Evolutionary conservation across 73 alveolate genomes (phyloP), one percentile per base, ranked within the genome.

Genomic region (Paramecium biaurelia): DNA sequence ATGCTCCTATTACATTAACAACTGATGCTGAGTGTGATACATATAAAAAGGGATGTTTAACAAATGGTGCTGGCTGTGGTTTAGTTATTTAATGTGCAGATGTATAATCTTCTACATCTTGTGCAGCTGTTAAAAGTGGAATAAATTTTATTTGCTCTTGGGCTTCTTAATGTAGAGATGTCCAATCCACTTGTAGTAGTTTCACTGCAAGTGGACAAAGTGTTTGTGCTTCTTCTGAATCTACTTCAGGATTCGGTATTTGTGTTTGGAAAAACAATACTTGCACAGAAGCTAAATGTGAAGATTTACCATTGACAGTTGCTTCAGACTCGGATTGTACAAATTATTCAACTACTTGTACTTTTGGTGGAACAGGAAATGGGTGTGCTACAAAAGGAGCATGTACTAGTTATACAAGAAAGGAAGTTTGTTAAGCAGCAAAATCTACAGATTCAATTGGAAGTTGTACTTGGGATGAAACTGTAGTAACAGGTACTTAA

Each of bases 321-420:
- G 47, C 49, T 43, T 38, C 42, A 18, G 76, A 79, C 11, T 10
- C 47, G 8, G 74, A 34, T 18, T 79, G 90, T 45, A 15, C 23
- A 7, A 28, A 12, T 2, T 79, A 41, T 45, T 79, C 90, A 20
- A 24, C 45, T 1, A 43, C 70, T 15, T 79, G 90, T 79, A 79
- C 90, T 24, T 23, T 20, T 42, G 32, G 21, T 10, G 90, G 90
- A 18, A 57, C 67, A 12, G 90, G 90, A 18, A 72, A 57, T 63
- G 90, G 90, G 14, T 79, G 90, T 47, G 90, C 43, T 9, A 45
- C 74, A 2, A 43, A 79, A 45, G 70, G 76, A 7, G 47, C 74
- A 43, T 79, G 90, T 79, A 24, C 90, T 1, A 42, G 49, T 24
- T 79, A 79, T 47, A 32, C 8, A 38, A 38, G 20, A 24, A 11